Evolutionary conservation across 768 basidiomycete genomes (phyloP), one percentile per base, ranked within the genome.

Genomic region (Gymnopilus dilepis): DNA sequence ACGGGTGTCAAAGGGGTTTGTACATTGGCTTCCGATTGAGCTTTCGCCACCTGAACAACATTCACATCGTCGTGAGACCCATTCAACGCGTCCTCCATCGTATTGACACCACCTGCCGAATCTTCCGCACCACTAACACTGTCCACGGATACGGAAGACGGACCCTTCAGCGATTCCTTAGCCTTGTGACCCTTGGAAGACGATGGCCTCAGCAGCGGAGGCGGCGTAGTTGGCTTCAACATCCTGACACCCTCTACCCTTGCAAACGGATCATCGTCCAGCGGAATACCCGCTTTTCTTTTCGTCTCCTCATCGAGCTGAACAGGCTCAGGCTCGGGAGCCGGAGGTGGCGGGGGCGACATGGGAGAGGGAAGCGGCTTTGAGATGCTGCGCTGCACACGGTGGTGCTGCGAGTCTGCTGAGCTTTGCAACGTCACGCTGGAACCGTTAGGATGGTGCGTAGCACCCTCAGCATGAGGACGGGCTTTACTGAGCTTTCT

Each of bases 211-310:
- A 59, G 12, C 24, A 59, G 12, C 31, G 56, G 59, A 31, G 59
- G 63, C 56, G 65, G 58, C 4, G 60, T 57, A 19, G 68, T 42
- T 3, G 74, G 69, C 51, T 72, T 75, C 37, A 85, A 33, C 76
- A 88, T 69, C 67, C 69, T 82, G 7, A 88, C 85, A 17, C 84
- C 85, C 40, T 82, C 80, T 0, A 70, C 73, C 66, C 81, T 82
- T 9, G 86, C 86, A 71, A 88, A 88, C 3, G 87, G 82, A 68
- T 84, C 84, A 52, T 80, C 81, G 43, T 81, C 79, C 40, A 81
- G 70, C 26, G 78, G 75, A 5, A 83, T 69, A 7, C 78, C 79
- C 24, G 74, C 73, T 54, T 72, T 68, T 24, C 70, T 58, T 17
- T 73, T 71, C 3, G 68, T 65, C n/a, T 69, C 68, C 8, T 71